These are phyloP conservation scores for Phyllosticta citriasiana DNA, from an alignment of 2,329 filamentous ascomycete genomes.

Conservation along the genomic window DNA sequence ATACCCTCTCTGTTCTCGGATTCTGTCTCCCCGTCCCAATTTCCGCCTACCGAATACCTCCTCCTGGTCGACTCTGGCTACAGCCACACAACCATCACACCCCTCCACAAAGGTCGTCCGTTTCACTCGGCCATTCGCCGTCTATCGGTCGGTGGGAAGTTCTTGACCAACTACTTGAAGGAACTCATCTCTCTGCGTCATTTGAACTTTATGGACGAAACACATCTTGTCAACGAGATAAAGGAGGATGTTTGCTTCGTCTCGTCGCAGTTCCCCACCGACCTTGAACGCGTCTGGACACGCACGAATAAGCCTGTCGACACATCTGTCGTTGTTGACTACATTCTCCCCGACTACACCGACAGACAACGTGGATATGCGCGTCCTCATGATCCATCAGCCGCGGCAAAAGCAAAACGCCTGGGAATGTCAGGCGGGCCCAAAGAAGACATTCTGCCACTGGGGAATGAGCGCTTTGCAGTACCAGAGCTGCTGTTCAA, in stretches of 20 bases:
- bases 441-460: slow-evolving; percentile 68
- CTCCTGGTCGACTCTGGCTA: slow-evolving; percentile 87
- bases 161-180: slow-evolving; percentile 86
- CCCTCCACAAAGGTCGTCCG: slow-evolving; percentile 69
- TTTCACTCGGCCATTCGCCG: slow-evolving; percentile 73
- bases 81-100: slow-evolving; percentile 84
- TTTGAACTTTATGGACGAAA: slow-evolving; percentile 92
- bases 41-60: slow-evolving; percentile 62
- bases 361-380: slow-evolving; percentile 55
- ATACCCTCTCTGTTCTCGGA: slow-evolving; percentile 59
- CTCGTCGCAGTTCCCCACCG: slow-evolving; percentile 61
- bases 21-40: slow-evolving; percentile 32
- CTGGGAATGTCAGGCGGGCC: slow-evolving; percentile 38
- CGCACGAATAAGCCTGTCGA: slow-evolving; percentile 47
- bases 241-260: slow-evolving; percentile 87
- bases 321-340: slow-evolving; percentile 66
- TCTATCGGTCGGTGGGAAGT: slow-evolving; percentile 84
- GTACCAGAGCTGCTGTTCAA: slow-evolving; percentile 86
- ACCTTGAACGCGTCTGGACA: slow-evolving; percentile 71
- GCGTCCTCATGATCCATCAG: slow-evolving; percentile 64
- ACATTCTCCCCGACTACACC: slow-evolving; percentile 77
- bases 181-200: slow-evolving; percentile 82
- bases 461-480: slow-evolving; percentile 85
- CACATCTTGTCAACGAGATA: slow-evolving; percentile 88
- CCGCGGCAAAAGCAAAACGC: slow-evolving; percentile 43